phyloP scores from a whole-genome alignment of 768 basidiomycete species.

The Tulasnella calospora region DNA sequence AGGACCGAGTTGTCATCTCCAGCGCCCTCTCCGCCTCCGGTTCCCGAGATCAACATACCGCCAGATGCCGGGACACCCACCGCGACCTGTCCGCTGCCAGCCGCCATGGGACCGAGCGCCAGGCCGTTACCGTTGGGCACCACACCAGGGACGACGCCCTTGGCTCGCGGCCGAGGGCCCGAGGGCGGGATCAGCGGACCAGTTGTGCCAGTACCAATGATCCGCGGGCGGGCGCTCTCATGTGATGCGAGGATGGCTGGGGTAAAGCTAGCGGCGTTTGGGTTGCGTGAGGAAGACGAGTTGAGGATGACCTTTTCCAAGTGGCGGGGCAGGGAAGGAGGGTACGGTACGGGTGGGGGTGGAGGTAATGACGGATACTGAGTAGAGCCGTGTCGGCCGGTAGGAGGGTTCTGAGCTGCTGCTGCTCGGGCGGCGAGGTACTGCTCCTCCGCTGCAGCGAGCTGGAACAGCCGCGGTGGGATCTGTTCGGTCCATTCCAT shows the following conservation, averaged over 20 bases:
- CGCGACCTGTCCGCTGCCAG: background rate
- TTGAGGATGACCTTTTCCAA: conserved; percentile 94
- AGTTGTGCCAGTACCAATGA: conserved; percentile 33
- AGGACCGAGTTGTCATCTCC: conserved; percentile 83
- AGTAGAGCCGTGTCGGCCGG: conserved; percentile 28
- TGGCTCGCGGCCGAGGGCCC: conserved; percentile 32
- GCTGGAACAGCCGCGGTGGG: conserved; percentile 70
- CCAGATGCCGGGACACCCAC: background rate
- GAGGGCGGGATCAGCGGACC: conserved; percentile 36
- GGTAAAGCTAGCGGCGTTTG: conserved; percentile 20
- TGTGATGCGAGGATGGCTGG: conserved; percentile 23
- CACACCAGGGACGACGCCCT: conserved; percentile 5
- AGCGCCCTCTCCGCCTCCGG: conserved; percentile 1
- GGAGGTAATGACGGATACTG: conserved; percentile 39
- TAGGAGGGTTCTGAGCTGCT: conserved; percentile 33
- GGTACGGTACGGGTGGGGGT: conserved; percentile 76
- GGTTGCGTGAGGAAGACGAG: conserved; percentile 33
- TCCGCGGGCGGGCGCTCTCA: conserved; percentile 19
- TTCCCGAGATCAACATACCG: background rate
- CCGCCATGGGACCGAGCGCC: background rate
- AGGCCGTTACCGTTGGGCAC: background rate
- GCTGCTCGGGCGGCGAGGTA: conserved; percentile 46
- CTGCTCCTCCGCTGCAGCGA: conserved; percentile 77
- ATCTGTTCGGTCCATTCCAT: conserved; percentile 71
- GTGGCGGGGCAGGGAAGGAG: conserved; percentile 82